A percentile compares a stretch with the other conserved stretches of the same genome.
phyloP scores from a whole-genome alignment of 225 moss, liverwort and hornwort species.

The Straminergon stramineum region DNA sequence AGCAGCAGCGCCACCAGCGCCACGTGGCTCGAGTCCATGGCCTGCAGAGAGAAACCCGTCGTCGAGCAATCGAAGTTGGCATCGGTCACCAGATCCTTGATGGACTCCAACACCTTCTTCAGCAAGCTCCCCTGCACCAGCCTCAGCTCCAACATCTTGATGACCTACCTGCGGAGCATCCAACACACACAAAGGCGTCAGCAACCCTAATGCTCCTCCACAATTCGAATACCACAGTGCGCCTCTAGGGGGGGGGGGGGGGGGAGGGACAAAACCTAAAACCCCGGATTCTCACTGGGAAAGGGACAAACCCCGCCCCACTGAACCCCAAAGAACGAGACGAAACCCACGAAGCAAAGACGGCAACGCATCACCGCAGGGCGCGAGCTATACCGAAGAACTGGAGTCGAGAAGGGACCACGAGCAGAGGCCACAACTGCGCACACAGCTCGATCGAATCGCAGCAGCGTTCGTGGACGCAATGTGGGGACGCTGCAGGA shows the following conservation, averaged over 20 bases:
- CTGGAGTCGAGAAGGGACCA: neutral
- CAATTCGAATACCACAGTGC: neutral
- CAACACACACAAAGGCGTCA: neutral
- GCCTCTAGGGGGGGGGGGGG: neutral
- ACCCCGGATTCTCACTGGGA: neutral
- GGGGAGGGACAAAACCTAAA: neutral
- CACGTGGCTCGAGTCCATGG: conserved; percentile 97
- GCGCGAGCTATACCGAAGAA: neutral
- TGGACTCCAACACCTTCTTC: conserved; percentile 76
- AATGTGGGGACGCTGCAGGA: neutral
- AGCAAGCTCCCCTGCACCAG: conserved; percentile 89
- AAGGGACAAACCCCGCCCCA: neutral
- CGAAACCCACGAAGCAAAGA: neutral
- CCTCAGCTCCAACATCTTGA: conserved; percentile 82
- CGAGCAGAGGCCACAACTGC: neutral
- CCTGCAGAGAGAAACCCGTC: conserved; percentile 81
- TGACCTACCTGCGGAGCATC: neutral
- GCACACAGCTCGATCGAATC: neutral
- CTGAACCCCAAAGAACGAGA: neutral
- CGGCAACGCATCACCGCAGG: neutral
- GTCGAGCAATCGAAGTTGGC: conserved; percentile 79
- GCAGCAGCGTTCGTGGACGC: neutral
- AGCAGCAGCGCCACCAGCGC: conserved; percentile 78
- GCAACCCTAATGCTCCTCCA: neutral
- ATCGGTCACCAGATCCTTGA: conserved; percentile 57